phyloP scores from a whole-genome alignment of 2,329 filamentous ascomycete genomes.

The Emmonsiellopsis sp. region DNA sequence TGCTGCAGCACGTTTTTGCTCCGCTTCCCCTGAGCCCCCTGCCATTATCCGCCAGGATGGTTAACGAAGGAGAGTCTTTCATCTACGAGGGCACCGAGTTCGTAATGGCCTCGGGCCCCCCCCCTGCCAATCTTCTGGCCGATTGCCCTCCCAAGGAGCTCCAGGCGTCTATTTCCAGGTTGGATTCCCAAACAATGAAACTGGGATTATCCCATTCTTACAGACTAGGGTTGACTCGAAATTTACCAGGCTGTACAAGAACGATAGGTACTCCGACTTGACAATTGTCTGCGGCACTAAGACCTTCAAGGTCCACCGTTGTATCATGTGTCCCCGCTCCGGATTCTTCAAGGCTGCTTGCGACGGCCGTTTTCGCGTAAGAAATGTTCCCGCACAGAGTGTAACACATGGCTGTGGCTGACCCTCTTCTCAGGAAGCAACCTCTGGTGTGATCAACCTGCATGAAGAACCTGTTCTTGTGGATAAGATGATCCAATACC shows the following conservation, averaged over 20 bases:
- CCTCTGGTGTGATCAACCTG: conserved; percentile 5
- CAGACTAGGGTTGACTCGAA: neutral
- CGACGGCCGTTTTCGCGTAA: conserved; percentile 8
- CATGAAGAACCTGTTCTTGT: conserved; percentile 6
- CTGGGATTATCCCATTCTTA: neutral
- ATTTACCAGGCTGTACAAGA: neutral
- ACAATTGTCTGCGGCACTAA: conserved; percentile 7
- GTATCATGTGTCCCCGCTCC: conserved; percentile 12
- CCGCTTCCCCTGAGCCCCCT: too few species aligned
- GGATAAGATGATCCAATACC: conserved; percentile 8
- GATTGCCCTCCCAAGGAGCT: neutral
- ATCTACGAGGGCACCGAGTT: too few species aligned
- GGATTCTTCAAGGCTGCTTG: conserved; percentile 11
- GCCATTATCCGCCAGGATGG: too few species aligned
- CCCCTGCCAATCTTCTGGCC: too few species aligned
- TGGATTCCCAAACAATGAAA: neutral
- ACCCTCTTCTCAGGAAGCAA: conserved; percentile 5
- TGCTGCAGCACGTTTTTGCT: too few species aligned
- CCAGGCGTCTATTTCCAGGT: neutral
- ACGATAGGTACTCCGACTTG: conserved; percentile 10
- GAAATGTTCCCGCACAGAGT: neutral
- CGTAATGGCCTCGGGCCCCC: too few species aligned
- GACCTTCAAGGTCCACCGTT: conserved; percentile 12
- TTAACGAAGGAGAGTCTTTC: too few species aligned
- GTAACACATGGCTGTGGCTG: neutral